Conservation (phyloP, 1,284 basidiomycete species). For the Wolfiporia cocos region DNA sequence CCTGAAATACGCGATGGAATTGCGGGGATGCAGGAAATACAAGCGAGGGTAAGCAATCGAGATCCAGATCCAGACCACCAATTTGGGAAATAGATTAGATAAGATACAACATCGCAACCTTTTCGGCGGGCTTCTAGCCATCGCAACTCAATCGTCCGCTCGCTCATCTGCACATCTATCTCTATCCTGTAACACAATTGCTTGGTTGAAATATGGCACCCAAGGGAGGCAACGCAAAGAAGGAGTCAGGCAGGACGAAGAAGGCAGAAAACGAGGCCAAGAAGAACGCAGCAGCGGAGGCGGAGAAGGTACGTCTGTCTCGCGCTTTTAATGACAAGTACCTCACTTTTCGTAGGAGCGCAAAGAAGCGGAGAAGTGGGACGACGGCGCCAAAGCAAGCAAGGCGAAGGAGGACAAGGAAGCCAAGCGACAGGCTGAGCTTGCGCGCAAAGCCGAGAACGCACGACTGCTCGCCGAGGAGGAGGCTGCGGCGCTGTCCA, state of each 20-base stretch:
- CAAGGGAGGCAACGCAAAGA: constrained; percentile 85
- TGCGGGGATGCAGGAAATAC: too few species aligned
- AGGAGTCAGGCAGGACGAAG: constrained; percentile 81
- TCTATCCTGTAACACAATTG: too few species aligned
- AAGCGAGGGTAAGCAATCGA: too few species aligned
- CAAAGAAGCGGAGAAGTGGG: constrained; percentile 79
- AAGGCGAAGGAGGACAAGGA: constrained; percentile 74
- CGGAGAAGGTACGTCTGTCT: constrained; percentile 44
- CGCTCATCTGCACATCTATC: too few species aligned
- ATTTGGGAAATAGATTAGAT: too few species aligned
- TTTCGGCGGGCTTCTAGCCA: too few species aligned
- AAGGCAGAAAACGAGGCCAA: constrained; percentile 91
- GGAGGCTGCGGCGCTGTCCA: constrained; percentile 62
- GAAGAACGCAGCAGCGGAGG: constrained; percentile 56
- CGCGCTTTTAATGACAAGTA: constrained; percentile 1
- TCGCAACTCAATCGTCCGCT: too few species aligned
- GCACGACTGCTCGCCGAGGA: constrained; percentile 81
- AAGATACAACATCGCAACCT: too few species aligned
- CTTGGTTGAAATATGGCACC: too few species aligned
- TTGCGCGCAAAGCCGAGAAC: constrained; percentile 72
- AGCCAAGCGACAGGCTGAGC: constrained; percentile 67
- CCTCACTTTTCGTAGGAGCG: constrained; percentile 44
- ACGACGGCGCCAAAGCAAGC: constrained; percentile 54
- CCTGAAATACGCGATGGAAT: too few species aligned
- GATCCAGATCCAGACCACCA: too few species aligned